phyloP scores from a whole-genome alignment of 352 stramenopile genomes.

The Phytophthora ohioensis region DNA sequence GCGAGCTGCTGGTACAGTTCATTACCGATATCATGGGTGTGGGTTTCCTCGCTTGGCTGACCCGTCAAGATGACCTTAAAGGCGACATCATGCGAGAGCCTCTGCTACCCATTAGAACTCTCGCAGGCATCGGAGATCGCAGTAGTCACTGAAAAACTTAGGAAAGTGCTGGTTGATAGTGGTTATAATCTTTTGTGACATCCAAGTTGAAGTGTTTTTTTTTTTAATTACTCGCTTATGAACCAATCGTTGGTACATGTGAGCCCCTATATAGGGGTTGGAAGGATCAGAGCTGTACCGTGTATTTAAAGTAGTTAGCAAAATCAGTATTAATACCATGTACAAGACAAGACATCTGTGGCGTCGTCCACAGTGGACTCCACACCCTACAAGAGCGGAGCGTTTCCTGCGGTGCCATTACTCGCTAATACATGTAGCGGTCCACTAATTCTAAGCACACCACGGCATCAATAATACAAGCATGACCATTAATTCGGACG shows the following conservation, averaged over 20 bases:
- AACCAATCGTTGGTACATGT: no score
- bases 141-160: no score
- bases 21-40: slow-evolving; percentile 15
- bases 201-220: neutral
- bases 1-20: slow-evolving; percentile 17
- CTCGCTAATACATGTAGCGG: neutral
- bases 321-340: neutral
- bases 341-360: slow-evolving; percentile 8
- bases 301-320: neutral
- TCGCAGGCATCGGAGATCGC: no score
- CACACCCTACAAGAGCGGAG: slow-evolving; percentile 18
- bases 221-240: no score
- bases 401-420: slow-evolving; percentile 14
- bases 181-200: no score
- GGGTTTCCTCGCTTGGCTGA: slow-evolving; percentile 12
- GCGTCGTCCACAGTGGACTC: neutral
- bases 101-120: slow-evolving; percentile 1
- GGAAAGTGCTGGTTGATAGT: no score
- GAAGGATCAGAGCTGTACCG: neutral
- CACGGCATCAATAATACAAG: neutral
- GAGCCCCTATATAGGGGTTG: no score
- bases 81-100: slow-evolving; percentile 8
- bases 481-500: slow-evolving; percentile 8
- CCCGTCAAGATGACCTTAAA: neutral
- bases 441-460: neutral